phyloP scores from a whole-genome alignment of 2,329 filamentous ascomycete species.

The Aspergillus pseudoterreus region DNA sequence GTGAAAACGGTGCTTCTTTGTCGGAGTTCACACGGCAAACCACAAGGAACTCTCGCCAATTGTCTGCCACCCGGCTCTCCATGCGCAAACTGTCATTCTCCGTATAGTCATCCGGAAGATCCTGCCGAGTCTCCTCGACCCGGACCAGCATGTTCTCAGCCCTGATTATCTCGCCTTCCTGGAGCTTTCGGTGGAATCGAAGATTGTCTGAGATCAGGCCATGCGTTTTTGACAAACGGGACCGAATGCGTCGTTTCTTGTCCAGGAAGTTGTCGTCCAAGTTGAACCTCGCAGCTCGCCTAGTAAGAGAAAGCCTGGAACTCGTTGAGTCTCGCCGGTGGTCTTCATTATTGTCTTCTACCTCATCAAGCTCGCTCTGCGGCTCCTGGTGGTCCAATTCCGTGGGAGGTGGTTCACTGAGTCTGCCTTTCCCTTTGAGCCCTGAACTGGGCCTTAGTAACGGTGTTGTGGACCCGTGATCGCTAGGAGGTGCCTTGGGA shows the following conservation, averaged over 20 bases:
- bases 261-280: slow-evolving; percentile 42
- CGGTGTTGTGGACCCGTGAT: slow-evolving; percentile 31
- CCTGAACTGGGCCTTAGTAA: slow-evolving; percentile 24
- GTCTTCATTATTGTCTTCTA: slow-evolving; percentile 6
- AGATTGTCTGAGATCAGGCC: slow-evolving; percentile 31
- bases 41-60: slow-evolving; percentile 62
- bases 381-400: slow-evolving; percentile 33
- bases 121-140: slow-evolving; percentile 52
- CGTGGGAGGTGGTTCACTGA: slow-evolving; percentile 8
- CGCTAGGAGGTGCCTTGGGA: slow-evolving; percentile 23
- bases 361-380: slow-evolving; percentile 22
- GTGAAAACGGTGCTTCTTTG: slow-evolving; percentile 52
- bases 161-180: slow-evolving; percentile 62
- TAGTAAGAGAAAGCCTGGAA: slow-evolving; percentile 18
- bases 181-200: slow-evolving; percentile 36
- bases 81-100: slow-evolving; percentile 61
- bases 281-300: slow-evolving; percentile 42
- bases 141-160: slow-evolving; percentile 67
- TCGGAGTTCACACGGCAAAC: slow-evolving; percentile 58
- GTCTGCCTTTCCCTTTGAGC: slow-evolving; percentile 19
- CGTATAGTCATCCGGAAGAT: slow-evolving; percentile 58
- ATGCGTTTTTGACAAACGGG: slow-evolving; percentile 35
- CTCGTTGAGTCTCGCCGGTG: slow-evolving; percentile 11
- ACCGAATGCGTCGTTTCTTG: slow-evolving; percentile 37
- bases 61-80: slow-evolving; percentile 57